These are phyloP conservation scores for Aleurites moluccanus DNA, from an alignment of 441 rosid genomes.

Conservation along the genomic window DNA sequence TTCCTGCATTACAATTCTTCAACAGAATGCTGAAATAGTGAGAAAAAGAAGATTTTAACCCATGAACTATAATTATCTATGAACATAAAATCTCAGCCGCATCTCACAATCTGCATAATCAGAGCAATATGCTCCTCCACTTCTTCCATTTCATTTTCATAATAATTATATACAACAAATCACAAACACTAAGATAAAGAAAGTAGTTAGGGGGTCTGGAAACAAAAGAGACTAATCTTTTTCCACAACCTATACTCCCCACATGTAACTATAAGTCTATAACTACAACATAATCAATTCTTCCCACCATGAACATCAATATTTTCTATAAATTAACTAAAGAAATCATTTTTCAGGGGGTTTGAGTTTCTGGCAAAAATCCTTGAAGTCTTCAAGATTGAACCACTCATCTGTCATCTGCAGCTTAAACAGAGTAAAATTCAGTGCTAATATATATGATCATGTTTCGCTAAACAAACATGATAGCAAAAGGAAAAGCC, in stretches of 20 bases:
- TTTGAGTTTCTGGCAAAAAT: constrained; percentile 48
- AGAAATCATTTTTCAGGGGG: constrained; percentile 24
- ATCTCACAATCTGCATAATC: background rate
- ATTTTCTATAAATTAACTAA: background rate
- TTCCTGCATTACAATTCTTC: too few relatives aligned
- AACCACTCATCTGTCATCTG: constrained; percentile 85
- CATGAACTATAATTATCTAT: background rate
- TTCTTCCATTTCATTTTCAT: constrained; percentile 9
- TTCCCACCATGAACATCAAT: background rate
- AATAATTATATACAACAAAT: background rate
- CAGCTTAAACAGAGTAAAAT: constrained; percentile 19
- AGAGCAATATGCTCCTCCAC: background rate
- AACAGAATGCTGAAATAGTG: too few relatives aligned
- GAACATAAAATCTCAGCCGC: background rate
- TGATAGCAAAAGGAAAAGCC: constrained; percentile 25
- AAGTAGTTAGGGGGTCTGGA: background rate
- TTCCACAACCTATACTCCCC: background rate
- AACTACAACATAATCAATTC: background rate
- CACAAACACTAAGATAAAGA: background rate
- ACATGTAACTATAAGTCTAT: background rate
- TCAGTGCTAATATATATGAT: background rate
- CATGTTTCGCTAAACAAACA: background rate
- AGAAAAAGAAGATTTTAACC: too few relatives aligned
- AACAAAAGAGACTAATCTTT: background rate
- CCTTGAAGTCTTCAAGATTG: constrained; percentile 40